phyloP scores from a whole-genome alignment of 495 filamentous ascomycete species.

The Penicillium maclennaniae region DNA sequence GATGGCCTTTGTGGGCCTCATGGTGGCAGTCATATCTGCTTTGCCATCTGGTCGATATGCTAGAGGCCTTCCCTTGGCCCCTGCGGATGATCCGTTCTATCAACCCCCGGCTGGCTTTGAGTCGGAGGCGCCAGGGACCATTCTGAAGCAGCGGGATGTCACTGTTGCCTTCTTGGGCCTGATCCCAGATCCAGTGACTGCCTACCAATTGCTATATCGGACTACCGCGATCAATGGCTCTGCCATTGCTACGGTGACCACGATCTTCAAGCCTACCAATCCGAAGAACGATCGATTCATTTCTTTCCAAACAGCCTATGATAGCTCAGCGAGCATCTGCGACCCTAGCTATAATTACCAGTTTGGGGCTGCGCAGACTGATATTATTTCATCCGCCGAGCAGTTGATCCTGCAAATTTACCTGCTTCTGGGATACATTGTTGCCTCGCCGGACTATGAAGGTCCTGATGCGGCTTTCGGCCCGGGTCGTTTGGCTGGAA shows the following conservation, averaged over 20 bases:
- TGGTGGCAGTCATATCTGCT: slow-evolving; percentile 15
- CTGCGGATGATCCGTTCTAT: slow-evolving; percentile 33
- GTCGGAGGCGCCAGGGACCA: slow-evolving; percentile 21
- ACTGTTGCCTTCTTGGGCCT: slow-evolving; percentile 29
- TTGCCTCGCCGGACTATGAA: slow-evolving; percentile 34
- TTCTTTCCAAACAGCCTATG: slow-evolving; percentile 35
- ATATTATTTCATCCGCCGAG: slow-evolving; percentile 29
- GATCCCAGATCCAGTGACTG: slow-evolving; percentile 26
- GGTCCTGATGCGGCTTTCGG: slow-evolving; percentile 32
- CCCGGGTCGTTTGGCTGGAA: slow-evolving; percentile 29
- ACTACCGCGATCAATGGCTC: slow-evolving; percentile 33
- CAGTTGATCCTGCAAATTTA: slow-evolving; percentile 27
- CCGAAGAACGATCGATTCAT: slow-evolving; percentile 31
- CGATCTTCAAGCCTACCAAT: slow-evolving; percentile 29
- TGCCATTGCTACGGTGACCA: slow-evolving; percentile 33
- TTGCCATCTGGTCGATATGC: slow-evolving; percentile 4
- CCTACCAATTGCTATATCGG: slow-evolving; percentile 28
- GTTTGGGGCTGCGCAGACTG: slow-evolving; percentile 20
- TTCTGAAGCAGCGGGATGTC: slow-evolving; percentile 25
- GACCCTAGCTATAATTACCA: slow-evolving; percentile 34
- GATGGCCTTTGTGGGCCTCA: slow-evolving; percentile 16
- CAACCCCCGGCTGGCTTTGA: slow-evolving; percentile 30
- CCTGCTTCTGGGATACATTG: slow-evolving; percentile 28
- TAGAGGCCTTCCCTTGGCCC: slow-evolving; percentile 11
- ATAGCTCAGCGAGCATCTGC: slow-evolving; percentile 28